phyloP scores from a whole-genome alignment of 441 rosid species.

The Corymbia citriodora region DNA sequence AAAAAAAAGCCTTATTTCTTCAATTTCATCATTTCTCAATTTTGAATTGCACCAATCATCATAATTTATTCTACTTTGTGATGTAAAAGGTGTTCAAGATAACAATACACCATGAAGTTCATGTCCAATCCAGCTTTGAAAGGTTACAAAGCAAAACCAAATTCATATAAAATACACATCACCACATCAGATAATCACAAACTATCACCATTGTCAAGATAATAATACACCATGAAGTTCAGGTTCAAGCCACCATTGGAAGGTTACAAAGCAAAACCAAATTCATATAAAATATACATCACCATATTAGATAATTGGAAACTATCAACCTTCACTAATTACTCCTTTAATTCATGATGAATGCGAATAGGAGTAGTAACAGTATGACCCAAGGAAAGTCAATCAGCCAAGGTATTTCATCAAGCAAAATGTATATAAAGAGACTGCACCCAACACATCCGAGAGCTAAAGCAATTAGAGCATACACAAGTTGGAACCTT shows the following conservation, averaged over 20 bases:
- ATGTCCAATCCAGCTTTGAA: accelerated
- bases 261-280: neutral
- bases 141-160: neutral
- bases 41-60: neutral
- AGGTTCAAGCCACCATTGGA: accelerated
- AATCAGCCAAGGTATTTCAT: neutral
- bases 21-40: neutral
- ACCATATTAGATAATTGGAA: too few species aligned
- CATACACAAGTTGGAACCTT: neutral
- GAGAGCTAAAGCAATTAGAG: neutral
- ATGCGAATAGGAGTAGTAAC: neutral
- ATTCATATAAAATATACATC: too few species aligned
- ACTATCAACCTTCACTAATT: neutral
- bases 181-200: neutral
- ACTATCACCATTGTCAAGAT: neutral
- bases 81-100: neutral
- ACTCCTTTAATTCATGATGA: neutral
- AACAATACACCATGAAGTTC: neutral
- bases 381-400: neutral
- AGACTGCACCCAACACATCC: neutral
- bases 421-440: neutral
- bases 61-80: neutral
- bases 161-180: neutral
- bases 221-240: neutral
- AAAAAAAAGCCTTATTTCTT: too few species aligned